Base-by-base conservation (phyloP, 2,329 filamentous ascomycete species). In the Macrophomina phaseolina region DNA sequence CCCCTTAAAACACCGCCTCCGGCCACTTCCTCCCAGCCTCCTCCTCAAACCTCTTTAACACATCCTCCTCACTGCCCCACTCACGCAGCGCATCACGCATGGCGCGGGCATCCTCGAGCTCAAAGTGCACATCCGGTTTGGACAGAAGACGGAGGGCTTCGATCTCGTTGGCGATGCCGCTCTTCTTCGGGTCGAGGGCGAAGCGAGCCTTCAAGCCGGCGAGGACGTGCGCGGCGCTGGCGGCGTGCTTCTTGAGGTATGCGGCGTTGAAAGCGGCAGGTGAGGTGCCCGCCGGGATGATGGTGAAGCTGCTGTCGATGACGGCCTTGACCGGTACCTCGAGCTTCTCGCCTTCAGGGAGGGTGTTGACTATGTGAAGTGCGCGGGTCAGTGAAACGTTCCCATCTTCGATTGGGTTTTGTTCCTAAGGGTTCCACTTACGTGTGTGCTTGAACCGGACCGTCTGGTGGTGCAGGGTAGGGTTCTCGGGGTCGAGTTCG, bases 391-490 rank as follows among this genome's bases (percentile, higher is more conserved):
- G 16, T 51, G 32, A 9, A 5, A 11, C 30, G 5, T 48, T 36
- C 12, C 16, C 11, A 16, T 11, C 4, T 4, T 16, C 23, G 38
- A 23, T 23, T 23, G 23, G 23, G 23, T 2, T 2, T 23, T 23
- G 23, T 23, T 23, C 23, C 23, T 3, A 23, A 23, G 23, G 23
- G 23, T 23, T 23, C 23, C 23, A 73, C 78, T 75, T 73, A 81
- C 80, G 78, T 40, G 86, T 82, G 71, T 89, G 84, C 69, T 87
- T 88, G 81, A 97, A 90, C 67, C 87, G 86, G 51, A 90, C 82
- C 36, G 86, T 83, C 76, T 95, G 92, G 73, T 93, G 88, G 75
- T 94, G 89, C n/a, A 94, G 85, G 69, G 85, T 88, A 11, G 91
- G 86, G 73, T 93, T 85, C 53, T 88, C 83, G 2, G 89, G 78